These are phyloP conservation scores for Iodosphaeria phyllophila DNA, from an alignment of 2,329 filamentous ascomycete genomes.

Conservation along the genomic window DNA sequence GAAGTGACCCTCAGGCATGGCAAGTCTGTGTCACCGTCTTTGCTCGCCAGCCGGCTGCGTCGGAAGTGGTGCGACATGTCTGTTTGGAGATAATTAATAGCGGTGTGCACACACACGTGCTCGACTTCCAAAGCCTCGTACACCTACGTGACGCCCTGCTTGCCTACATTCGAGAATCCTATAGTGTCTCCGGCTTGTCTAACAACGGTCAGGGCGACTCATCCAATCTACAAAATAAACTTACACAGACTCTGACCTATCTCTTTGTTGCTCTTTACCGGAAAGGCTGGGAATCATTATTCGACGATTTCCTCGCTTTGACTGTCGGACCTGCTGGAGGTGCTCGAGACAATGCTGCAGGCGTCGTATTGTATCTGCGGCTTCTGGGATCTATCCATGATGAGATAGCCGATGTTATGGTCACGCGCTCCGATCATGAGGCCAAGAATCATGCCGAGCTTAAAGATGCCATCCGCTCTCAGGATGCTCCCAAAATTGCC, in stretches of 20 bases:
- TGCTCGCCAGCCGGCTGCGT: slow-evolving; percentile 53
- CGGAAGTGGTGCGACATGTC: slow-evolving; percentile 74
- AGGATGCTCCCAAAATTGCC: slow-evolving; percentile 79
- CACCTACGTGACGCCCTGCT: slow-evolving; percentile 69
- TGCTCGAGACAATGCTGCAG: slow-evolving; percentile 48
- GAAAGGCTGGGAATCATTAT: slow-evolving; percentile 71
- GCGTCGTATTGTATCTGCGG: slow-evolving; percentile 74
- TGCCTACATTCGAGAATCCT: slow-evolving; percentile 61
- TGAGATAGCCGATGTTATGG: slow-evolving; percentile 85
- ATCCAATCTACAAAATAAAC: slow-evolving; percentile 76
- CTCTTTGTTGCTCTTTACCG: slow-evolving; percentile 80
- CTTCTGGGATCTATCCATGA: slow-evolving; percentile 84
- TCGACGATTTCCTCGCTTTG: slow-evolving; percentile 73
- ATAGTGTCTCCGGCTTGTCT: slow-evolving; percentile 43
- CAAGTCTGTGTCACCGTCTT: slow-evolving; percentile 79
- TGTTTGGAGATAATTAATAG: slow-evolving; percentile 88
- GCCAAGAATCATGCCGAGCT: slow-evolving; percentile 73
- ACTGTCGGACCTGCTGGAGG: slow-evolving; percentile 43
- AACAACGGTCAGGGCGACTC: slow-evolving; percentile 45
- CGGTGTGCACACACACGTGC: slow-evolving; percentile 61
- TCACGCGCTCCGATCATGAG: slow-evolving; percentile 60
- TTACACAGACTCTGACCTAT: slow-evolving; percentile 87
- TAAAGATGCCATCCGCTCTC: slow-evolving; percentile 74
- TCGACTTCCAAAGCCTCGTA: slow-evolving; percentile 53
- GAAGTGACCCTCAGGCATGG: slow-evolving; percentile 71